Conservation (phyloP, 2,329 filamentous ascomycete genomes). For the Fusarium scirpi region DNA sequence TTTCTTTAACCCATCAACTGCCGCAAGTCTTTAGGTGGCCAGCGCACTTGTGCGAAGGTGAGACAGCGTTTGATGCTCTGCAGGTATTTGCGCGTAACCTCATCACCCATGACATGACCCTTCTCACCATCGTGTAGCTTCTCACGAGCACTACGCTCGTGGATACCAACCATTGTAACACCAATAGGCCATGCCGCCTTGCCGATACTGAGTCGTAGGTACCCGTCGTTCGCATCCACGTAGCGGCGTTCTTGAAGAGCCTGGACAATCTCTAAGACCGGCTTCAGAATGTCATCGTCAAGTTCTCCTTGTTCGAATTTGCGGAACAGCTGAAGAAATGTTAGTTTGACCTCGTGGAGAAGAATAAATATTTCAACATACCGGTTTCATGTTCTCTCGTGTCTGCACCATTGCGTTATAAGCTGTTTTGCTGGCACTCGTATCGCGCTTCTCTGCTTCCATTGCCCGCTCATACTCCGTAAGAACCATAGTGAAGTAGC, state of each 20-base stretch:
- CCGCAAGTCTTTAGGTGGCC: conserved; percentile 91
- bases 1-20: conserved; percentile 83
- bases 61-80: conserved; percentile 98
- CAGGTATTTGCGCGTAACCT: conserved; percentile 93
- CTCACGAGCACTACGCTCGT: conserved; percentile 94
- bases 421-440: conserved; percentile 83
- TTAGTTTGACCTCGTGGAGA: neutral
- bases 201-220: conserved; percentile 90
- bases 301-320: conserved; percentile 86
- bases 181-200: conserved; percentile 99
- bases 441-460: conserved; percentile 71
- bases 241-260: conserved; percentile 92
- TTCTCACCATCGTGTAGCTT: conserved; percentile 90
- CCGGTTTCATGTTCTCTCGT: conserved; percentile 85
- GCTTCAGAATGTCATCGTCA: conserved; percentile 81
- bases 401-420: conserved; percentile 88
- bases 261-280: conserved; percentile 90
- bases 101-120: conserved; percentile 97
- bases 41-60: conserved; percentile 95
- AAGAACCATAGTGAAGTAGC: conserved; percentile 97
- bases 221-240: conserved; percentile 96
- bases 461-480: conserved; percentile 87
- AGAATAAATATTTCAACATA: conserved; percentile 49
- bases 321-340: conserved; percentile 74
- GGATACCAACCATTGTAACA: conserved; percentile 99